phyloP scores from a whole-genome alignment of 371 early-diverging fungal species.

The Ordospora colligata region DNA sequence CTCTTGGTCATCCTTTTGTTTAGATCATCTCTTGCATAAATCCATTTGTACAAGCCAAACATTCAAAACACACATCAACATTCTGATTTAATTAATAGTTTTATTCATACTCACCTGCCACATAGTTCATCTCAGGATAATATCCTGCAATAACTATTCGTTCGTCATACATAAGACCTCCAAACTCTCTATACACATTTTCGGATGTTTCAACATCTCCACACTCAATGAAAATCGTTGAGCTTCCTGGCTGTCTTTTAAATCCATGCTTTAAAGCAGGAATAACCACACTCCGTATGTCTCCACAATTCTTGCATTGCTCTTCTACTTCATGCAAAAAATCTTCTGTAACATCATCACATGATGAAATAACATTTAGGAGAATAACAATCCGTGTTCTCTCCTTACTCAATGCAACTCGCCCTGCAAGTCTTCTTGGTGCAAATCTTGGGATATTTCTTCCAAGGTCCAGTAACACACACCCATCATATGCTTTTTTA shows the following conservation, averaged over 20 bases:
- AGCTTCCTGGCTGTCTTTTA: not conserved
- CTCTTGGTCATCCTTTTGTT: not conserved
- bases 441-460: not conserved
- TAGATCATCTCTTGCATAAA: not conserved
- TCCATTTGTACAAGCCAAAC: no score
- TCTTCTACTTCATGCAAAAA: not conserved
- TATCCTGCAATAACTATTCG: conserved; percentile 14
- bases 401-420: not conserved
- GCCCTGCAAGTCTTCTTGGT: not conserved
- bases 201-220: not conserved
- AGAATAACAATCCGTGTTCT: conserved; percentile 10
- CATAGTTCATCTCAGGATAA: conserved; percentile 25
- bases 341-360: not conserved
- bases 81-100: not conserved
- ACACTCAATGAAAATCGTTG: conserved; percentile 15
- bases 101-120: conserved; percentile 17
- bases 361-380: not conserved
- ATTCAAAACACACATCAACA: no score
- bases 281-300: not conserved
- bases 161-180: not conserved
- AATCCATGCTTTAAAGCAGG: not conserved
- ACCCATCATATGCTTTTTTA: not conserved
- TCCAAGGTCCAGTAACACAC: not conserved
- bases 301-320: not conserved
- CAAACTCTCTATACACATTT: not conserved